Conservation (phyloP, 768 basidiomycete species). For the Galerina marginata region DNA sequence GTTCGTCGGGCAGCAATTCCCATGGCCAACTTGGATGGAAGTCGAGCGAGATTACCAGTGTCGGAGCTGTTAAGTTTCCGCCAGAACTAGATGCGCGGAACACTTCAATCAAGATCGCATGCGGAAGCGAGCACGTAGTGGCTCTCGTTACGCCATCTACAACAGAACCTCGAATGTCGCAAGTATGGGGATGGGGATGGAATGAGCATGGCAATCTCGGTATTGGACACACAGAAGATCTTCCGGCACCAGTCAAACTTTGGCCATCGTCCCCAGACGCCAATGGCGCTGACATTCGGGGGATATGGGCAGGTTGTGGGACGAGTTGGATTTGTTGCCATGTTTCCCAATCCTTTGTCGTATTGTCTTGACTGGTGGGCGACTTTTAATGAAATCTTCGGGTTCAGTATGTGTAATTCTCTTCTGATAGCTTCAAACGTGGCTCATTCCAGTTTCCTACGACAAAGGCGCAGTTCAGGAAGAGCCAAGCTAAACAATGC, state of each 20-base stretch:
- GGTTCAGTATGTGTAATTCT: too few relatives aligned
- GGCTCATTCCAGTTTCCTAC: too few relatives aligned
- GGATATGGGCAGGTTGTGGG: slow-evolving; percentile 50
- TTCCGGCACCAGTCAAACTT: slow-evolving; percentile 51
- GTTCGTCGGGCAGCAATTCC: slow-evolving; percentile 60
- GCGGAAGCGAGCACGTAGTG: slow-evolving; percentile 89
- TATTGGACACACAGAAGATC: slow-evolving; percentile 61
- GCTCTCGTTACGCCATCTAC: slow-evolving; percentile 29
- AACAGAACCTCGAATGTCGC: slow-evolving; percentile 18
- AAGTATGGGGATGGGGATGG: slow-evolving; percentile 94
- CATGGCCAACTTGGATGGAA: slow-evolving; percentile 71
- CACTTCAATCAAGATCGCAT: slow-evolving; percentile 49
- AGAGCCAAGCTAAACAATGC: too few relatives aligned
- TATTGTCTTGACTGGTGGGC: too few relatives aligned
- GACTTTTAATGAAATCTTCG: too few relatives aligned
- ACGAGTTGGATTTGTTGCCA: slow-evolving; percentile 49
- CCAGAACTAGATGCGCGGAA: slow-evolving; percentile 17
- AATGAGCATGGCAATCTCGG: slow-evolving; percentile 98
- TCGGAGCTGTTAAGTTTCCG: slow-evolving; percentile 19
- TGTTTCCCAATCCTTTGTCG: not conserved
- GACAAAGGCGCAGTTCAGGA: too few relatives aligned
- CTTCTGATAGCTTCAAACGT: too few relatives aligned
- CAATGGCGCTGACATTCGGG: slow-evolving; percentile 19
- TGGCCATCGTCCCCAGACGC: slow-evolving; percentile 45
- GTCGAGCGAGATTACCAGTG: not conserved